Evolutionary conservation across 768 basidiomycete genomes (phyloP), one percentile per base, ranked within the genome.

Genomic region (Hirschioporus abietinus): DNA sequence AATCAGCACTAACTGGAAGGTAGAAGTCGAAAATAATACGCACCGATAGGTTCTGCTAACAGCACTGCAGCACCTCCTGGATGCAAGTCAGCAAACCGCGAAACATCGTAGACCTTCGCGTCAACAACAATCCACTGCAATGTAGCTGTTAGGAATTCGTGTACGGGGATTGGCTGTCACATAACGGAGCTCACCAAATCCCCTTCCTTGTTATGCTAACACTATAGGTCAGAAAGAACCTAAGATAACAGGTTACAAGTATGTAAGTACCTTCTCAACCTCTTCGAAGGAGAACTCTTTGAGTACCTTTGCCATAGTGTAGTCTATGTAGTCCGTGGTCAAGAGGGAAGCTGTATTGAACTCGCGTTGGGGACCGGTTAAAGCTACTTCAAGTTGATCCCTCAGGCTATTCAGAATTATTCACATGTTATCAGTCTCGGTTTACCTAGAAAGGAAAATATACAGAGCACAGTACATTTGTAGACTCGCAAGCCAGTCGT

Each of bases 181-280:
- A 3, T 3, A 30, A 3, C 30, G 64, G 27, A 35, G 78, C 85
- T 73, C 68, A 90, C 92, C 70, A 97, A 76, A 76, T 96, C 89
- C 62, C 90, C 92, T 71, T 88, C 86, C 72, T 85, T 89, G 81
- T 95, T 93, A 77, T 97, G 95, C 95, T 97, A 69, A n/a, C 12
- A 63, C 60, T 63, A 35, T 52, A 42, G 23, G 17, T 64, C 34
- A 61, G 64, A 63, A 58, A 58, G 59, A 35, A 57, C 26, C 34
- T 57, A 65, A 61, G 23, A 34, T 6, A 63, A 25, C 65, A 34
- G 60, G 57, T 64, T 5, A 10, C 27, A n/a, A n/a, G 20, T 63
- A 30, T 60, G 35, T 10, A 72, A 80, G 64, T 68, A 91, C 92
- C 81, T 88, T 82, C 20, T 85, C 82, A 66, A 93, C 87, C 70